These are phyloP conservation scores for Cryptosporidium sp. DNA, from an alignment of 169 alveolate species.

Conservation along the genomic window DNA sequence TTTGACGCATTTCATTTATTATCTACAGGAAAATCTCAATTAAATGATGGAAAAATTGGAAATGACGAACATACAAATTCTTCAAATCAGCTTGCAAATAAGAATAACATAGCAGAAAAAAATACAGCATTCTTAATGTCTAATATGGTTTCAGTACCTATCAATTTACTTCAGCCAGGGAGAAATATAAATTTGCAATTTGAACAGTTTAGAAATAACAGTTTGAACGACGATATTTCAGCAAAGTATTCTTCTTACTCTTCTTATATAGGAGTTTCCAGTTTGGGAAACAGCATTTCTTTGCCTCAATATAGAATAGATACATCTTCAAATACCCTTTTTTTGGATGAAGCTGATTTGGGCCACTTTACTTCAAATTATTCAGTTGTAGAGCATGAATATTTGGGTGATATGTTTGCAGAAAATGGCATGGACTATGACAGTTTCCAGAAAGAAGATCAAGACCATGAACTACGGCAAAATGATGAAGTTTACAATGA, in stretches of 20 bases:
- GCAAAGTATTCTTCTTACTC: conserved; percentile 26
- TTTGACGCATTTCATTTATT: conserved; percentile 53
- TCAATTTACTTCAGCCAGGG: conserved; percentile 60
- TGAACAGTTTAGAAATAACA: conserved; percentile 1
- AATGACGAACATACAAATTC: neutral
- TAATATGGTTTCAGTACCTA: conserved; percentile 43
- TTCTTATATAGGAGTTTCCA: conserved; percentile 54
- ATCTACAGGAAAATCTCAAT: conserved; percentile 47
- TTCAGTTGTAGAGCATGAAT: neutral
- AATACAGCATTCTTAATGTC: conserved; percentile 46
- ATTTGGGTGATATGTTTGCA: neutral
- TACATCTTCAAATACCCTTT: conserved; percentile 18
- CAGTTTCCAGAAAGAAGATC: neutral
- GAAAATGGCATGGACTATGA: neutral
- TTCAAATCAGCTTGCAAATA: conserved; percentile 11
- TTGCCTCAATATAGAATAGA: conserved; percentile 59
- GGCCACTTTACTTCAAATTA: neutral
- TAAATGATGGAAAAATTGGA: neutral
- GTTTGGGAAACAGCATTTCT: conserved; percentile 38
- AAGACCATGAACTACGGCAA: neutral
- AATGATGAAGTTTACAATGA: neutral
- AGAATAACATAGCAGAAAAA: conserved; percentile 1
- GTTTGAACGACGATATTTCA: neutral
- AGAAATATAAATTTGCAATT: conserved; percentile 22
- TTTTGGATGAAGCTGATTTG: conserved; percentile 59